These are phyloP conservation scores for Tolypocladium pustulatum DNA, from an alignment of 2,329 filamentous ascomycete genomes.

Conservation along the genomic window DNA sequence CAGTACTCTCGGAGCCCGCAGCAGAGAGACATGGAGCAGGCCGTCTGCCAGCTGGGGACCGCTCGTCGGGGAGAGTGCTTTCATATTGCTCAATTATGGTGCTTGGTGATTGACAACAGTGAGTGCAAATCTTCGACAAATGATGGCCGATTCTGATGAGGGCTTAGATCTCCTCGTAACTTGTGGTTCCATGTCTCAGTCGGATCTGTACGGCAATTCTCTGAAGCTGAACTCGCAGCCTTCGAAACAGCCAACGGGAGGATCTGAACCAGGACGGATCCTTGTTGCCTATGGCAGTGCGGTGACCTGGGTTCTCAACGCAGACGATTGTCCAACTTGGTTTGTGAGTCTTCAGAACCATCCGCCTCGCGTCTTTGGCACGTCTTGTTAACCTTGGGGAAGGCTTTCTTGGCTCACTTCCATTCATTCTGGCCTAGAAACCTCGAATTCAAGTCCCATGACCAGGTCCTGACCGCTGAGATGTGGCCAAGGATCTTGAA, in stretches of 20 bases:
- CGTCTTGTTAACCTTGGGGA: constrained; percentile 4
- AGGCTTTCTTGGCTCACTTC: constrained; percentile 31
- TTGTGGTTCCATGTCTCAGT: constrained; percentile 25
- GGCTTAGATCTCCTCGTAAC: constrained; percentile 27
- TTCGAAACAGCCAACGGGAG: constrained; percentile 8
- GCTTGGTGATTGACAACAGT: constrained; percentile 33
- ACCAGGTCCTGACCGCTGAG: constrained; percentile 14
- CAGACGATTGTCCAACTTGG: constrained; percentile 31
- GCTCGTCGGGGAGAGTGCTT: constrained; percentile 28
- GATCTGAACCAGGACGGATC: constrained; percentile 14
- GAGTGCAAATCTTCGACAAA: constrained; percentile 5
- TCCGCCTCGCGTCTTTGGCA: neutral
- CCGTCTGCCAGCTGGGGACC: constrained; percentile 27
- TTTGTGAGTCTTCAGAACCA: constrained; percentile 27
- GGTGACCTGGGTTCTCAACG: constrained; percentile 26
- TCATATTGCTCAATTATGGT: constrained; percentile 38
- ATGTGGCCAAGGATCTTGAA: constrained; percentile 20
- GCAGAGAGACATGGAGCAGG: constrained; percentile 35
- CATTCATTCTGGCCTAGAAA: constrained; percentile 29
- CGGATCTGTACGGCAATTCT: constrained; percentile 19
- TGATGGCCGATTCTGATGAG: neutral
- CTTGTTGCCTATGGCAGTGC: constrained; percentile 22
- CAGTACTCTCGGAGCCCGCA: constrained; percentile 27
- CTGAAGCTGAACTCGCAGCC: constrained; percentile 21
- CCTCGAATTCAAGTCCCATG: constrained; percentile 24